phyloP scores from a whole-genome alignment of 176 grass and related monocot species.

The Eremochloa ophiuroides region DNA sequence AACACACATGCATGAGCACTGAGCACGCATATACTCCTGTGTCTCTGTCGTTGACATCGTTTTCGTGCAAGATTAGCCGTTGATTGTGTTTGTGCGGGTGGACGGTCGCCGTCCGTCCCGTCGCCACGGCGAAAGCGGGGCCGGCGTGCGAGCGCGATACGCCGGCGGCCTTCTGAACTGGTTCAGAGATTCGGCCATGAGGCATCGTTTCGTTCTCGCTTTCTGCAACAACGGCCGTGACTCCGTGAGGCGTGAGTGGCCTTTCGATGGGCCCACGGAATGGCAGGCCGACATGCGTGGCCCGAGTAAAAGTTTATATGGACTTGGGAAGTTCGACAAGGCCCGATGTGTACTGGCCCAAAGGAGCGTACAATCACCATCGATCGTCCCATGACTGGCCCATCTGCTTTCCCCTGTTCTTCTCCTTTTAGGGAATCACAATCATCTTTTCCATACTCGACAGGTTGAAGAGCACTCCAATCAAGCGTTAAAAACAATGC shows the following conservation, averaged over 20 bases:
- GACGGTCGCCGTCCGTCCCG: conserved; percentile 1
- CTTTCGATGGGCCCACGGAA: not conserved
- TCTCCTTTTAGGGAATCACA: not conserved
- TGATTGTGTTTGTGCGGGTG: conserved; percentile 23
- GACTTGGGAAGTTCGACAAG: no score
- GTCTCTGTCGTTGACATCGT: not conserved
- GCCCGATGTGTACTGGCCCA: not conserved
- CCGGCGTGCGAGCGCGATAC: not conserved
- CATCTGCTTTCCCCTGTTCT: not conserved
- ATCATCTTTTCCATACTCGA: not conserved
- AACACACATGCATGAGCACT: no score
- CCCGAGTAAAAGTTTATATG: not conserved
- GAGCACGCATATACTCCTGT: no score
- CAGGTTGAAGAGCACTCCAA: not conserved
- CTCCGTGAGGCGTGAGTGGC: no score
- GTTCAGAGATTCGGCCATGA: conserved; percentile 20
- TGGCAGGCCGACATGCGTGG: no score
- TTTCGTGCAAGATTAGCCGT: conserved; percentile 26
- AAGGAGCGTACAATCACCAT: not conserved
- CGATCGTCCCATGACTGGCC: not conserved
- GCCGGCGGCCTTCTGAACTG: not conserved
- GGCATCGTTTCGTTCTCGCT: no score
- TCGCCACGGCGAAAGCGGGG: conserved; percentile 26
- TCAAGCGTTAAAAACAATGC: not conserved
- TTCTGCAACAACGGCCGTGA: not conserved